Evolutionary conservation across 345 rosid genomes (phyloP), one percentile per base, ranked within the genome.

Genomic region (Toxicodendron radicans): DNA sequence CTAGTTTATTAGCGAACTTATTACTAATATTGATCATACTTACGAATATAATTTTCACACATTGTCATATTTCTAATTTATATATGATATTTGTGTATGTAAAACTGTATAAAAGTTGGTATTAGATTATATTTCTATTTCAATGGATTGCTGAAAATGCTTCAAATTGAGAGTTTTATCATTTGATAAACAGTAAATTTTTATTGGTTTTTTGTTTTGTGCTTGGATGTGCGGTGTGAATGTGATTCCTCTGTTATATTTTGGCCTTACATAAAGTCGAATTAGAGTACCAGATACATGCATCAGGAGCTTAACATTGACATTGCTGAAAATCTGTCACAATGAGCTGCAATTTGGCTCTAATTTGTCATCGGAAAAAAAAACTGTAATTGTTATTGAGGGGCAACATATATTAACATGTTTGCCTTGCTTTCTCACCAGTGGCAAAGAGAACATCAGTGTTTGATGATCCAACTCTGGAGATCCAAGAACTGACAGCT

Each of bases 361-460:
- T 21, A 3, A 16, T 33, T 59, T 17, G 4, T 14, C 9, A 2
- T 17, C 1, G 43, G 24, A 27, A 20, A 41, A 46, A 10, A 59
- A 32, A 24, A 10, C 23, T 18, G 33, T 64, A 20, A 17, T 33
- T 33, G 35, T 43, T 10, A 56, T 66, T 74, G 23, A 9, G 27
- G 20, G 27, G 20, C 7, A 41, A 66, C 17, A 18, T 38, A 56
- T 53, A 45, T 45, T 66, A 45, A 66, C 49, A 43, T 45, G 38
- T 74, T 74, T 65, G 10, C 16, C 57, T 24, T 59, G 56, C 58
- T 71, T 10, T 27, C 48, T 51, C 33, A 30, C 49, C 81, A 92
- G 95, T 92, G 76, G 97, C 97, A 24, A 92, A 92, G 89, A 85
- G 91, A 70, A 85, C 97, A 41, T 90, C 97, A 0, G 92, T 92